Evolutionary conservation across 1,139 yeast genomes (phyloP).

Genomic region (Candida pseudoviswanathii): DNA sequence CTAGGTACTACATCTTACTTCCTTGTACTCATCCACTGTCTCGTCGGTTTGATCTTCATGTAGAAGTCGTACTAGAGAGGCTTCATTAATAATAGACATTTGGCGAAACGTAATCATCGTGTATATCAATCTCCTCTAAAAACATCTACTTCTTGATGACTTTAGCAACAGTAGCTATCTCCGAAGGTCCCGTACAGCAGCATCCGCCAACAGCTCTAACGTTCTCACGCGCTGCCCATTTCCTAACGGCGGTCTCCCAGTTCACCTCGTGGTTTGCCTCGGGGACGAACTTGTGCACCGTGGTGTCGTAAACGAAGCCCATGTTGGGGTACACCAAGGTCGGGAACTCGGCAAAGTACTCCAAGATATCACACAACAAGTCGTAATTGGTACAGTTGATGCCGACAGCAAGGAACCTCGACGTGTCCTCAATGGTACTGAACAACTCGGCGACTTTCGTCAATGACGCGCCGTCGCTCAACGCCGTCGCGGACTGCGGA

Average conservation of each 20-base stretch:
- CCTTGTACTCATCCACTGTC: background rate
- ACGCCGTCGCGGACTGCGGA: conserved; percentile 23
- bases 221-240: conserved; percentile 36
- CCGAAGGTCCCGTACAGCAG: conserved; percentile 55
- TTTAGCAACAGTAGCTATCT: conserved; percentile 25
- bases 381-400: conserved; percentile 41
- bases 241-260: conserved; percentile 31
- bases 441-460: conserved; percentile 21
- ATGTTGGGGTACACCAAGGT: conserved; percentile 43
- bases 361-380: conserved; percentile 14
- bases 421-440: conserved; percentile 3
- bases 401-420: conserved; percentile 36
- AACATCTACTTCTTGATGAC: background rate
- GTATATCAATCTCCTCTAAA: no score
- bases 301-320: conserved; percentile 30
- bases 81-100: background rate
- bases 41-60: background rate
- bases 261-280: conserved; percentile 17
- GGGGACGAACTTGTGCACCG: conserved; percentile 13
- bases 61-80: background rate
- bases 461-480: conserved; percentile 39
- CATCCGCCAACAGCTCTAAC: conserved; percentile 57
- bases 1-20: background rate
- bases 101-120: no score
- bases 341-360: conserved; percentile 18